Evolutionary conservation across 345 rosid species (phyloP), one percentile per base, ranked within the genome.

Genomic region (Hypericum androsaemum): DNA sequence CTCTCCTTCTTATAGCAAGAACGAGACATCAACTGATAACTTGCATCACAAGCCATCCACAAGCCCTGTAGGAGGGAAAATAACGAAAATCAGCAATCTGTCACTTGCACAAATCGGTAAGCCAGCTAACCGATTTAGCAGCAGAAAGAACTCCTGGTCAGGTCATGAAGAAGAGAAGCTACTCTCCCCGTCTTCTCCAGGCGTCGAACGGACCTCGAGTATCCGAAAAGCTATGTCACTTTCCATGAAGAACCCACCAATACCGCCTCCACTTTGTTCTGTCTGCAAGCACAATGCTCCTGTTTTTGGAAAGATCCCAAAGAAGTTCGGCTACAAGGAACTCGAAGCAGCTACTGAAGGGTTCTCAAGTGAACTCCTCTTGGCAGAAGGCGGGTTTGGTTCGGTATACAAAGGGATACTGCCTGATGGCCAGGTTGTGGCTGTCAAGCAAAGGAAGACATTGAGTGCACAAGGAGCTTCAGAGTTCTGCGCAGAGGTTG

Each of bases 401-500:
- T 67, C 69, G 8, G 86, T 80, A 16, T 74, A 78, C 50, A 59
- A 53, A 64, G 90, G 84, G 56, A 63, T 60, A 41, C 56, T 83
- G 47, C 61, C 70, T 0, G 80, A 76, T 53, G 87, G 90, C 5
- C 82, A 76, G 63, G 56, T 61, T 41, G 67, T 83, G 35, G 87
- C 87, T 1, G 90, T 80, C 16, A 83, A 83, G 74, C 71, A 72
- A 64, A 76, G 67, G 13, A 76, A 70, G 60, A 50, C 52, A 13
- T 60, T 73, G 39, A 78, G 79, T 49, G 67, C 73, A 40, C 80
- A 74, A 62, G 82, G 80, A 39, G 82, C 72, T 39, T 63, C 78
- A 22, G 84, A 83, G 64, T 76, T 83, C 64, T 72, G 78, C 64
- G 76, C 82, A 0, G 82, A 83, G 66, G 84, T 80, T 13, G 80